A percentile compares a stretch with the other conserved stretches of the same genome.
Conservation (phyloP, 768 basidiomycete genomes). For the Phylloporus scabripes region DNA sequence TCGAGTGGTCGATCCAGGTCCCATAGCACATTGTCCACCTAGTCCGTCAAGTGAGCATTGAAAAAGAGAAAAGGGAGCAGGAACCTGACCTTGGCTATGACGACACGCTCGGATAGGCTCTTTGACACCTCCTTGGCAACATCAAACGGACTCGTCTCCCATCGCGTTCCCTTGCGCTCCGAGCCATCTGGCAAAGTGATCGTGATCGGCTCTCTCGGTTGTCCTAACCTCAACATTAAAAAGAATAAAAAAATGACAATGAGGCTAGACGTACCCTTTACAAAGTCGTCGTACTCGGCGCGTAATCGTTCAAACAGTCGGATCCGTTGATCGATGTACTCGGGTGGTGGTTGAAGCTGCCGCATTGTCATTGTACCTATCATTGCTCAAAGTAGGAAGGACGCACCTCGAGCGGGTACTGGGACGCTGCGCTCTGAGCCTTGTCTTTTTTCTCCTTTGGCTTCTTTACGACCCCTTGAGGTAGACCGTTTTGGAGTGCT, state of each 20-base stretch:
- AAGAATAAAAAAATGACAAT: no score
- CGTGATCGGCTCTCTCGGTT: constrained; percentile 78
- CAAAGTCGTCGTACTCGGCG: constrained; percentile 73
- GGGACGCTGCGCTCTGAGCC: constrained; percentile 30
- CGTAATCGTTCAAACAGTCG: constrained; percentile 86
- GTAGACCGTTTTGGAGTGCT: constrained; percentile 39
- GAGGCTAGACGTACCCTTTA: constrained; percentile 50
- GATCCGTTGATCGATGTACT: constrained; percentile 85
- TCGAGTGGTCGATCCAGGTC: constrained; percentile 96
- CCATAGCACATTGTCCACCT: constrained; percentile 89
- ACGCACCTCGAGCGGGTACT: constrained; percentile 60
- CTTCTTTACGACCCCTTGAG: constrained; percentile 31
- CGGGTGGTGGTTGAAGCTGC: constrained; percentile 77
- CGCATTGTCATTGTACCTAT: neutral
- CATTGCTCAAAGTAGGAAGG: neutral
- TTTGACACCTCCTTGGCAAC: constrained; percentile 85
- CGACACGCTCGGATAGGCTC: constrained; percentile 78
- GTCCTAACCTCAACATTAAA: constrained; percentile 32
- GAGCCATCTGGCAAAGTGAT: constrained; percentile 87
- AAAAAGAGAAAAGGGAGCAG: neutral
- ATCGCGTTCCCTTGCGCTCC: constrained; percentile 76
- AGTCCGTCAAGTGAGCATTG: constrained; percentile 1
- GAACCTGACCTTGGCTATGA: constrained; percentile 75
- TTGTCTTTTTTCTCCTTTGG: constrained; percentile 45
- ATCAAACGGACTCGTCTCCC: constrained; percentile 93